Conservation (phyloP, 176 grass and related monocot genomes). For the Puccinellia tenuiflora region DNA sequence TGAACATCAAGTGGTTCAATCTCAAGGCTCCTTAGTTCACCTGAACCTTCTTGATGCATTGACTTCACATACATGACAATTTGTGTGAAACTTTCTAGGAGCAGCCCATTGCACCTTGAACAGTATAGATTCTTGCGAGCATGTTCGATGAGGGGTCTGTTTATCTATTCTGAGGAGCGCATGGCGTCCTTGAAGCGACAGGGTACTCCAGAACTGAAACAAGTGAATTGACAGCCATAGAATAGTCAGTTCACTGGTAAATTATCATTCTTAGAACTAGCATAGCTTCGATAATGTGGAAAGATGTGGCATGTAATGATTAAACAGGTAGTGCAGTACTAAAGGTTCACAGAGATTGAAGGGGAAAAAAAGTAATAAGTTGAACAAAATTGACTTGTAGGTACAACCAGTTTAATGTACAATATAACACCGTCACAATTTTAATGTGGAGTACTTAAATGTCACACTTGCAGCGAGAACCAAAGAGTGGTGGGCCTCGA, state of each 20-base stretch:
- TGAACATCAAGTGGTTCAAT: constrained; percentile 50
- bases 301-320: neutral
- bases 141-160: constrained; percentile 86
- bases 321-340: neutral
- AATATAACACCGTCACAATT: neutral
- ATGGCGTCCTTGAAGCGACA: constrained; percentile 58
- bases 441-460: neutral
- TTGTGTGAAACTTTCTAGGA: constrained; percentile 86
- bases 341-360: neutral
- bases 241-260: constrained; percentile 11
- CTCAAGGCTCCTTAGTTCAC: constrained; percentile 21
- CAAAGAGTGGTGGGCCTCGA: neutral
- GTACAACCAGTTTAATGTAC: neutral
- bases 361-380: neutral
- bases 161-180: constrained; percentile 87
- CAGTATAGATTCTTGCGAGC: constrained; percentile 88
- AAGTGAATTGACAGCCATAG: constrained; percentile 24
- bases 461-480: neutral
- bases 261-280: constrained; percentile 29
- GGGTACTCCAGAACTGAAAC: constrained; percentile 82
- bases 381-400: neutral
- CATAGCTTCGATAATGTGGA: constrained; percentile 25
- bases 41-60: constrained; percentile 45
- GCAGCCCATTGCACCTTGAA: constrained; percentile 89
- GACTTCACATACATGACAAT: constrained; percentile 70